Conservation (phyloP, 768 basidiomycete species). For the Pulveroboletus sp. region DNA sequence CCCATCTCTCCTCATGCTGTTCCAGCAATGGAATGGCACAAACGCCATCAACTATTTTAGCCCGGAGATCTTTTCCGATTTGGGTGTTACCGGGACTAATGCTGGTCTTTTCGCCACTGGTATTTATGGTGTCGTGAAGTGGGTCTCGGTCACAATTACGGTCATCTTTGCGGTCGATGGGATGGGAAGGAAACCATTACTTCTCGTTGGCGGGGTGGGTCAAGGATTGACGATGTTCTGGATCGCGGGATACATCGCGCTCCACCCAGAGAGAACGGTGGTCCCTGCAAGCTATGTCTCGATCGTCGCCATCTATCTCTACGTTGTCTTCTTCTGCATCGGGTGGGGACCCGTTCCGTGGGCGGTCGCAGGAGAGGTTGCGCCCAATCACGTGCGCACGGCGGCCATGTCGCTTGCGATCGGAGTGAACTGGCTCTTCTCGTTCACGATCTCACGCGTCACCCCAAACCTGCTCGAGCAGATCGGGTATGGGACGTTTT, state of each 20-base stretch:
- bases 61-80: constrained; percentile 46
- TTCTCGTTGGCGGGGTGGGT: constrained; percentile 48
- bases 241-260: constrained; percentile 34
- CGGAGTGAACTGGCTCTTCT: constrained; percentile 34
- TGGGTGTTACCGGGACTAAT: constrained; percentile 44
- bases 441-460: constrained; percentile 36
- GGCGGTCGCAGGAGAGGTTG: constrained; percentile 34
- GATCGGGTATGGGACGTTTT: constrained; percentile 34
- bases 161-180: constrained; percentile 47
- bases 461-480: constrained; percentile 36
- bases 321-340: constrained; percentile 35
- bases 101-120: constrained; percentile 52
- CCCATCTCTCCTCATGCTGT: constrained; percentile 46
- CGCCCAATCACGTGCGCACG: constrained; percentile 37
- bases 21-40: constrained; percentile 50
- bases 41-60: constrained; percentile 57
- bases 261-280: constrained; percentile 28
- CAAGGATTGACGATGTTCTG: constrained; percentile 43
- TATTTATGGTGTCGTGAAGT: constrained; percentile 38
- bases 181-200: constrained; percentile 46
- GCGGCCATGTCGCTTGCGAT: constrained; percentile 34
- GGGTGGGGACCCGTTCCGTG: constrained; percentile 31
- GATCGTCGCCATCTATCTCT: constrained; percentile 37
- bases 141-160: constrained; percentile 39
- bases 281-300: constrained; percentile 37